Base-by-base conservation (phyloP, 2,329 filamentous ascomycete species). In the Pseudocercospora macadamiae region DNA sequence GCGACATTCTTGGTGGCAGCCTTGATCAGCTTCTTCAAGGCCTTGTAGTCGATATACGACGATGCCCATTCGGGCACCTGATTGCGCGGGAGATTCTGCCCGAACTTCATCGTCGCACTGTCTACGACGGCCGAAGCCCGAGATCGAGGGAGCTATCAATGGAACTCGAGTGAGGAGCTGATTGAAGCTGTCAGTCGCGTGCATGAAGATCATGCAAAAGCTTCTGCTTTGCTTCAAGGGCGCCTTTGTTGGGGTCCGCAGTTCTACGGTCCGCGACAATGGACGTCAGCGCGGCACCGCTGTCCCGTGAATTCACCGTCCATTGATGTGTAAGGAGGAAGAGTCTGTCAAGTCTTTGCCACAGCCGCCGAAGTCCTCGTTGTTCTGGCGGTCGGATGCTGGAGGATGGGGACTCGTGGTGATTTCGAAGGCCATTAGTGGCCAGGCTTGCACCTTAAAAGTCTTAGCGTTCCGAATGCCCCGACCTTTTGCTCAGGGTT, bases 1-100 rank as follows among this genome's bases (percentile, higher is more conserved):
- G 62, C 64, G 4, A 54, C 53, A 30, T 60, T 64, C 64, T 84
- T 81, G 59, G 86, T 83, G 30, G 89, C 88, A 10, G 88, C 85
- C 72, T 96, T 97, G 79, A 99, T 93, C 64, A 97, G 85, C 80
- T 95, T 96, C 82, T 99, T 99, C 69, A 97, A 80, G 67, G 88
- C 87, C 73, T 93, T 95, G 80, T 96, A 96, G 78, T 95, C 87
- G 79, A 95, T 93, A 73, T 96, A 96, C 28, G 83, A 87, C 57
- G 87, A 82, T 54, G 89, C 88, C 91, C 91, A 96, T 77, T 93
- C 90, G 48, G 90, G 91, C 71, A 95, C 90, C 77, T 93, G 89
- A 72, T 93, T 92, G 48, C 89, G 86, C 16, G 90, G 85, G 55
- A 96, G 82, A 55, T 80, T 80, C 68, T 81, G 79, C 5, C 78